Evolutionary conservation across 768 basidiomycete species (phyloP), one percentile per base, ranked within the genome.

Genomic region (Polyporus arcularius): DNA sequence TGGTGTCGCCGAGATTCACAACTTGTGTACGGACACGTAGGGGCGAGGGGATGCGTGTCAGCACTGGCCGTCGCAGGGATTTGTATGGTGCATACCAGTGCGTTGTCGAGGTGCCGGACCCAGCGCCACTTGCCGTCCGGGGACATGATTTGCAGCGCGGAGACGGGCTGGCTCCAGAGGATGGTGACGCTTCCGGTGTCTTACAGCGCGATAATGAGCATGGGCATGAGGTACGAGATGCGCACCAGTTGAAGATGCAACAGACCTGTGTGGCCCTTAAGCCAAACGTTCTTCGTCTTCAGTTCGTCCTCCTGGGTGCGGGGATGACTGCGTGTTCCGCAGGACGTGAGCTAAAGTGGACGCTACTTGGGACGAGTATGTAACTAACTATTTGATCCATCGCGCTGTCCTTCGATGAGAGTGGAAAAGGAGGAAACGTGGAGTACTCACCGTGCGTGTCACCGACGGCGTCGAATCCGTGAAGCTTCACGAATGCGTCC

Each of bases 111-210:
- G 60, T 87, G 84, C 57, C 74, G 80, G 18, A 86, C 78, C 82
- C 84, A 85, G 39, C 76, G 78, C 85, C 86, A 87, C 41, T 70
- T 73, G 0, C 80, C 81, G 35, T 85, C 83, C 3, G 65, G 77
- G 0, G 78, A 76, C 8, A 85, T 71, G 42, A 88, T 85, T 50
- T 87, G 85, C 9, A 87, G 74, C 0, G 78, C 85, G 4, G 81
- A 76, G 3, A 86, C 78, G 3, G 86, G 85, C 62, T 88, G 86
- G 49, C 82, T 83, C 76, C 82, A 87, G 3, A 88, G 70, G 42
- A 87, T 79, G 2, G 82, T 84, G 49, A 88, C 72, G 10, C 76
- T 79, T 8, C 83, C 84, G 55, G 84, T 76, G 70, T 87, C 85
- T 81, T 53, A 32, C 9, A 5, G 12, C 14, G 14, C 21, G 21